phyloP scores from a whole-genome alignment of 208 protist genomes.

The Acanthamoeba culbertsoni region DNA sequence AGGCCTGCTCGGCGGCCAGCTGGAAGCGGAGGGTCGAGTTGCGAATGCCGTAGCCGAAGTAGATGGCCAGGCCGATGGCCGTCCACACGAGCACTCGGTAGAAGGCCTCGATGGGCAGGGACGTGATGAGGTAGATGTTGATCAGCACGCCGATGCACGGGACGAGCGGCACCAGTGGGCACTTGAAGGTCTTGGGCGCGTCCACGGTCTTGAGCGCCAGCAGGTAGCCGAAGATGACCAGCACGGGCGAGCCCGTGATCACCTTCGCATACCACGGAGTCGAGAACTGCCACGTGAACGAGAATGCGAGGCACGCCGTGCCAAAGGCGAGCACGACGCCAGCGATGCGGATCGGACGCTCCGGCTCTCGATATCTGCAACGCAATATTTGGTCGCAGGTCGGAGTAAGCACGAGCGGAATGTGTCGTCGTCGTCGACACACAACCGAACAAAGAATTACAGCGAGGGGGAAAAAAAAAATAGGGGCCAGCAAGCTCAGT shows the following conservation, averaged over 20 bases:
- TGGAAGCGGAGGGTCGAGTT: constrained; percentile 17
- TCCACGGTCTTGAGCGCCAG: not conserved
- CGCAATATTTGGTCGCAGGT: too few species aligned
- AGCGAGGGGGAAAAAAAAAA: not conserved
- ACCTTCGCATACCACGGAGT: not conserved
- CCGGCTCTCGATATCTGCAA: not conserved
- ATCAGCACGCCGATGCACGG: constrained; percentile 66
- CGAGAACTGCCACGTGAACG: constrained; percentile 28
- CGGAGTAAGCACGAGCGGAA: not conserved
- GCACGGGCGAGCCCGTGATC: not conserved
- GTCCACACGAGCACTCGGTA: constrained; percentile 64
- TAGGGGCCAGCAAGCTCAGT: not conserved
- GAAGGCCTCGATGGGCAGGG: constrained; percentile 46
- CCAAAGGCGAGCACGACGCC: not conserved
- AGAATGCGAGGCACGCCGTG: not conserved
- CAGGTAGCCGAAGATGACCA: constrained; percentile 29
- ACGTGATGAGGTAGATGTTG: constrained; percentile 72
- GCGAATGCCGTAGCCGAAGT: constrained; percentile 73
- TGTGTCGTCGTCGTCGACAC: not conserved
- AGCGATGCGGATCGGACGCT: not conserved
- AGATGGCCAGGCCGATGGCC: constrained; percentile 62
- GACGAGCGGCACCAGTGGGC: constrained; percentile 62
- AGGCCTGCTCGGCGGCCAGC: not conserved
- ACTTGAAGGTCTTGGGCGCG: not conserved
- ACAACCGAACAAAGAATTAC: not conserved